Evolutionary conservation across 2,329 filamentous ascomycete species (phyloP).

Genomic region (Cordyceps cateniannulata): DNA sequence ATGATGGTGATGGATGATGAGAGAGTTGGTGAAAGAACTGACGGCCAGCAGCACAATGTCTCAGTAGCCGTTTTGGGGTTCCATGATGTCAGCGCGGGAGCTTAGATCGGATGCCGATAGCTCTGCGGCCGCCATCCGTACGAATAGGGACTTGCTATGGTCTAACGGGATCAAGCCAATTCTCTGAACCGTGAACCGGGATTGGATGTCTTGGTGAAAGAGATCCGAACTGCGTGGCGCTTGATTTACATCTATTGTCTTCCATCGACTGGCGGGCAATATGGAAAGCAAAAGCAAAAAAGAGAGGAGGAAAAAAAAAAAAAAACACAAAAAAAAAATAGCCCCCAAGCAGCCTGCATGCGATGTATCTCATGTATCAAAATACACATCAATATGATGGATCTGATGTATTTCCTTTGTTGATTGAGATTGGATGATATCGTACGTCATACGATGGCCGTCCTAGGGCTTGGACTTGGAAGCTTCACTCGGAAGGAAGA

Average conservation of each 20-base stretch:
- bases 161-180: background rate
- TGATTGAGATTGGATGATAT: background rate
- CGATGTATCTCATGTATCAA: background rate
- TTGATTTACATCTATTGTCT: background rate
- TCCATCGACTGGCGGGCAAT: no score
- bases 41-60: background rate
- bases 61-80: background rate
- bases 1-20: background rate
- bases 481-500: no score
- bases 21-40: background rate
- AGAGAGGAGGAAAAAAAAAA: background rate
- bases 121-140: background rate
- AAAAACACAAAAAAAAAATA: no score
- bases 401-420: background rate
- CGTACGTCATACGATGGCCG: background rate
- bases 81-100: slow-evolving; percentile 15
- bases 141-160: background rate
- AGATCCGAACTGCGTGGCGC: no score
- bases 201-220: no score
- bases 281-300: background rate
- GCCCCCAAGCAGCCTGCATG: background rate
- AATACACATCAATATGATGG: background rate
- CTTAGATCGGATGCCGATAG: background rate
- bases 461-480: background rate
- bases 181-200: background rate